Percentiles rank a stretch among this genome's conserved stretches.
Conservation (phyloP, 2,329 filamentous ascomycete species). For the Cadophora sp. region DNA sequence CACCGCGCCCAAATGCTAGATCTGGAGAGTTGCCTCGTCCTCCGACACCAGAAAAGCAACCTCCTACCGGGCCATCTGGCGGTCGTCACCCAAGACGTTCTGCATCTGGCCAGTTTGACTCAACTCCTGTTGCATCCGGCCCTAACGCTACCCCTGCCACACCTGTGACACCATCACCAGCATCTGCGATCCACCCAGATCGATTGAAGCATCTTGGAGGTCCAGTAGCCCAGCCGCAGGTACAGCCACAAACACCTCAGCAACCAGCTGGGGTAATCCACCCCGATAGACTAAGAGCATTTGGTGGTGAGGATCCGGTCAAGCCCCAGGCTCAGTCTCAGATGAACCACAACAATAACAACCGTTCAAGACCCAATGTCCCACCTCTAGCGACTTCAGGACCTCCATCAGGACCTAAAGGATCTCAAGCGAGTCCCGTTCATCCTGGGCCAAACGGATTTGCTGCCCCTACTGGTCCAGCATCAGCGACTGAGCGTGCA, state of each 20-base stretch:
- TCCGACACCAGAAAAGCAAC: slow-evolving; percentile 44
- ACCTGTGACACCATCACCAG: slow-evolving; percentile 38
- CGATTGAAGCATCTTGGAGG: slow-evolving; percentile 56
- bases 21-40: slow-evolving; percentile 39
- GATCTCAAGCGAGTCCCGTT: slow-evolving; percentile 39
- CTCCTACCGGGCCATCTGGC: slow-evolving; percentile 46
- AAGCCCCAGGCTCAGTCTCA: slow-evolving; percentile 41
- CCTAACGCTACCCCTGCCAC: slow-evolving; percentile 33
- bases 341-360: slow-evolving; percentile 39
- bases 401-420: slow-evolving; percentile 45
- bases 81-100: slow-evolving; percentile 40
- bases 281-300: slow-evolving; percentile 42
- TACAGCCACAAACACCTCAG: slow-evolving; percentile 45
- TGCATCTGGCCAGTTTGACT: slow-evolving; percentile 41
- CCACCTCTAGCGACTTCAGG: slow-evolving; percentile 39
- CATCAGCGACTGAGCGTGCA: slow-evolving; percentile 44
- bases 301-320: slow-evolving; percentile 39
- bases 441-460: slow-evolving; percentile 38
- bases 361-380: slow-evolving; percentile 44
- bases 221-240: slow-evolving; percentile 42
- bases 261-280: slow-evolving; percentile 44
- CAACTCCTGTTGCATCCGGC: slow-evolving; percentile 31
- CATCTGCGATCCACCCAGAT: slow-evolving; percentile 56
- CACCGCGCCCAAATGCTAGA: slow-evolving; percentile 37
- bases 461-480: slow-evolving; percentile 44